Evolutionary conservation across 352 stramenopile genomes (phyloP), one percentile per base, ranked within the genome.

Genomic region (Elongisporangium undulatum): DNA sequence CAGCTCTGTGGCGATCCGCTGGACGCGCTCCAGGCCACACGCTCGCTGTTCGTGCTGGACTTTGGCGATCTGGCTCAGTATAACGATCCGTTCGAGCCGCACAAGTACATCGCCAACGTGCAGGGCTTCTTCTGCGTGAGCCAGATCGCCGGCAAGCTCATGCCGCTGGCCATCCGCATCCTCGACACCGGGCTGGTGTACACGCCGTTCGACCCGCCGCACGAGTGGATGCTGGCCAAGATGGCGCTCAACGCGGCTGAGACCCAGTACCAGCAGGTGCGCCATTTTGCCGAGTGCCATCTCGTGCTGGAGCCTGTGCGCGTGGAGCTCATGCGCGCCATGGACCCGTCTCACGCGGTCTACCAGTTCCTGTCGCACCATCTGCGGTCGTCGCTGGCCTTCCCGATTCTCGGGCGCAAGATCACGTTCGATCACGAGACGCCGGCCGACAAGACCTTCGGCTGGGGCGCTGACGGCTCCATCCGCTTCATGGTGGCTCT

Each of bases 291-390:
- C 12, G 56, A 73, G 51, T 67, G 64, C 24, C 69, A 74, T 55
- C 51, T 67, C 38, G 53, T 81, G 24, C 68, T 55, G 0, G 68
- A 74, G 3, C 72, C 72, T 22, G 69, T 81, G 26, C 72, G 75
- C 12, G 70, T 80, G n/a, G 75, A 80, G 55, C 62, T 77, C 49
- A 69, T 76, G 22, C 70, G 75, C 4, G 70, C 57, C 13, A 74
- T 82, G 65, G 61, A 62, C 0, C 29, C 26, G 6, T 51, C 69
- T 0, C 74, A 81, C 53, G 69, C 74, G 16, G 61, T 84, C 49
- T 67, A 75, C 24, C 67, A 65, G 15, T 58, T 84, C 34, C 53
- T 84, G 9, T 54, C 69, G 59, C 66, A 79, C 21, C 74, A 84
- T 59, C 63, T 75, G 19, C 66, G 64, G 9, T 52, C 55, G 2